These are phyloP conservation scores for Zasmidium citrigriseum DNA, from an alignment of 2,329 filamentous ascomycete genomes.

Conservation along the genomic window DNA sequence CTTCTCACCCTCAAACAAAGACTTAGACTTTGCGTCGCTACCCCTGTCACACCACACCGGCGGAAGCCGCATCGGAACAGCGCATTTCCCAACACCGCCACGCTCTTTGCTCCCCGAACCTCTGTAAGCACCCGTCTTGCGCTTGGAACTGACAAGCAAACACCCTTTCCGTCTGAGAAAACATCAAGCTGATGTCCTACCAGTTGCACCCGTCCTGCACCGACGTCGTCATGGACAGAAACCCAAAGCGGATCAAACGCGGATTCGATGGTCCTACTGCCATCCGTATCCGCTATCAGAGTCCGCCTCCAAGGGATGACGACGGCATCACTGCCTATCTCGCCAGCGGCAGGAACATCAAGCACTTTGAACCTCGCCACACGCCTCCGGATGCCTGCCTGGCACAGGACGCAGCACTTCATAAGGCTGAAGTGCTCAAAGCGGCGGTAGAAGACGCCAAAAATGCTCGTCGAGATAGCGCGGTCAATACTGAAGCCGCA, in stretches of 20 bases:
- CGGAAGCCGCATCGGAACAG: constrained; percentile 11
- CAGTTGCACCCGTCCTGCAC: not conserved
- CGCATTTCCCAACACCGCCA: constrained; percentile 4
- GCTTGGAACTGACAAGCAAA: not conserved
- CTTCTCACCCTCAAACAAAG: constrained; percentile 6
- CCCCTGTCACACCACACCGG: constrained; percentile 18
- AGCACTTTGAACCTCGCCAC: constrained; percentile 17
- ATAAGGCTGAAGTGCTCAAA: constrained; percentile 15
- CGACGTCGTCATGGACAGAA: not conserved
- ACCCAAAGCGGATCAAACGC: constrained; percentile 2
- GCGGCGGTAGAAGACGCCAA: constrained; percentile 17
- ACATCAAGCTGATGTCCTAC: not conserved
- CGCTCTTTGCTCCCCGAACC: constrained; percentile 2
- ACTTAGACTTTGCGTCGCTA: constrained; percentile 9
- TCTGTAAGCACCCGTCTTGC: not conserved
- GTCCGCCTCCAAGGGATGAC: constrained; percentile 17
- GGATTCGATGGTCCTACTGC: constrained; percentile 17
- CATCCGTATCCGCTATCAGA: constrained; percentile 21
- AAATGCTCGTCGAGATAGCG: constrained; percentile 22
- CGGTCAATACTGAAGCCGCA: constrained; percentile 6
- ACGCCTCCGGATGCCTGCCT: constrained; percentile 22
- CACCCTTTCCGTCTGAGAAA: not conserved
- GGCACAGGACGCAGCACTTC: constrained; percentile 21
- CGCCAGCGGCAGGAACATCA: constrained; percentile 9
- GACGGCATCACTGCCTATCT: constrained; percentile 11